phyloP scores from a whole-genome alignment of 2,329 filamentous ascomycete genomes.

The Ceratocystis harringtonii region DNA sequence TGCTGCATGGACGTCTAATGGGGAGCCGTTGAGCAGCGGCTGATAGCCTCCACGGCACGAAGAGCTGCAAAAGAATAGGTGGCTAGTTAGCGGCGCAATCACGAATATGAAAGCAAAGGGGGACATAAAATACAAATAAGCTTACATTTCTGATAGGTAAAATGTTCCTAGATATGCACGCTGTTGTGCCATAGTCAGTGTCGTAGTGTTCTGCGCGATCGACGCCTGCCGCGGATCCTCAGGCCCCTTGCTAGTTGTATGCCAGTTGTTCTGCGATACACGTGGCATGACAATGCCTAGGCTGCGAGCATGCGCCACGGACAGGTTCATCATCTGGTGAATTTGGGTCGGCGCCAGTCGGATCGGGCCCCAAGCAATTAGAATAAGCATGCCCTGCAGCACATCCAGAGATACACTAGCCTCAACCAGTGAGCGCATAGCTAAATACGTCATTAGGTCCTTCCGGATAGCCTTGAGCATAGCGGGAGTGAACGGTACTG shows the following conservation, averaged over 20 bases:
- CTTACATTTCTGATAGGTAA: conserved; percentile 28
- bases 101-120: background rate
- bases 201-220: conserved; percentile 12
- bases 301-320: conserved; percentile 29
- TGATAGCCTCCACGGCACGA: conserved; percentile 15
- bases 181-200: conserved; percentile 25
- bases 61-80: background rate
- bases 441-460: conserved; percentile 29
- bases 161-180: conserved; percentile 28
- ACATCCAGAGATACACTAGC: conserved; percentile 30
- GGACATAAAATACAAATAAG: background rate
- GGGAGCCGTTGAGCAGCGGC: conserved; percentile 13
- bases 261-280: conserved; percentile 18
- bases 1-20: conserved; percentile 13
- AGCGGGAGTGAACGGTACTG: conserved; percentile 22
- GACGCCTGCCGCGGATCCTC: conserved; percentile 16
- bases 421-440: conserved; percentile 29
- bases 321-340: conserved; percentile 25
- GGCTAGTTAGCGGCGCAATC: background rate
- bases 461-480: conserved; percentile 28
- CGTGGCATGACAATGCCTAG: conserved; percentile 24
- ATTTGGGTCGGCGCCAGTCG: conserved; percentile 13
- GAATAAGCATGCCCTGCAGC: conserved; percentile 33
- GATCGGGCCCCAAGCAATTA: conserved; percentile 30
- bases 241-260: conserved; percentile 13